Conservation (phyloP, 371 early-diverging fungal species). For the Mortierella sp. region DNA sequence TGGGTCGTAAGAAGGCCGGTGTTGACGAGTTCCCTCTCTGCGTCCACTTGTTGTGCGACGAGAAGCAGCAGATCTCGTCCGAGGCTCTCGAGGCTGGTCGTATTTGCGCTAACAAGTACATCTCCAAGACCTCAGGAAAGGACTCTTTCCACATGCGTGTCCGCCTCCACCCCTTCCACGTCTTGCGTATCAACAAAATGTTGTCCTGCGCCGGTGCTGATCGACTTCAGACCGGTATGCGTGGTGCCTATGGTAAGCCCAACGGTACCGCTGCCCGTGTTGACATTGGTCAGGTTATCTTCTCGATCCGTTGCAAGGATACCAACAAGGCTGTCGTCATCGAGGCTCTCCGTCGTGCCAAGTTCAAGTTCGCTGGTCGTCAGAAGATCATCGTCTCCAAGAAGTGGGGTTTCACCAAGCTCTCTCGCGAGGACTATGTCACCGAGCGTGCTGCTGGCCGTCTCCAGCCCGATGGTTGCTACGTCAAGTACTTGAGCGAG, state of each 20-base stretch:
- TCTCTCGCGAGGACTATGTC: conserved; percentile 94
- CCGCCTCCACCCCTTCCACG: conserved; percentile 99
- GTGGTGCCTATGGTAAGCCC: conserved; percentile 99
- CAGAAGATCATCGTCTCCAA: conserved; percentile 99
- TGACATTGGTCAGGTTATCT: conserved; percentile 98
- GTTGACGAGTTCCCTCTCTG: conserved; percentile 99
- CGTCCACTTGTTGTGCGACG: conserved; percentile 98
- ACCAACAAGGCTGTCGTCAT: conserved; percentile 94
- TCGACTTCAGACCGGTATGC: conserved; percentile 99
- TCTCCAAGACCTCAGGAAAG: conserved; percentile 98
- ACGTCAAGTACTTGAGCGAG: conserved; percentile 96
- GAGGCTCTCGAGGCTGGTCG: conserved; percentile 99
- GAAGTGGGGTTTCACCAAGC: conserved; percentile 99
- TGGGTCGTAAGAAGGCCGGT: conserved; percentile 99
- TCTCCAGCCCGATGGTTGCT: conserved; percentile 95
- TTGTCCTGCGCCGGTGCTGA: conserved; percentile 99
- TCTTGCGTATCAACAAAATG: conserved; percentile 99
- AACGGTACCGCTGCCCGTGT: conserved; percentile 99
- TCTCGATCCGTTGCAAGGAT: conserved; percentile 99
- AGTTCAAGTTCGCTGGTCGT: conserved; percentile 99
- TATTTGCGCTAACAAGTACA: conserved; percentile 99
- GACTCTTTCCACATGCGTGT: conserved; percentile 99
- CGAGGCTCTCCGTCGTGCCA: conserved; percentile 99
- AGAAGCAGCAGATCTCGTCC: conserved; percentile 98
- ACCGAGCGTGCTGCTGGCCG: conserved; percentile 82